Base-by-base conservation (phyloP, 345 rosid species). In the Ceriops tagal region DNA sequence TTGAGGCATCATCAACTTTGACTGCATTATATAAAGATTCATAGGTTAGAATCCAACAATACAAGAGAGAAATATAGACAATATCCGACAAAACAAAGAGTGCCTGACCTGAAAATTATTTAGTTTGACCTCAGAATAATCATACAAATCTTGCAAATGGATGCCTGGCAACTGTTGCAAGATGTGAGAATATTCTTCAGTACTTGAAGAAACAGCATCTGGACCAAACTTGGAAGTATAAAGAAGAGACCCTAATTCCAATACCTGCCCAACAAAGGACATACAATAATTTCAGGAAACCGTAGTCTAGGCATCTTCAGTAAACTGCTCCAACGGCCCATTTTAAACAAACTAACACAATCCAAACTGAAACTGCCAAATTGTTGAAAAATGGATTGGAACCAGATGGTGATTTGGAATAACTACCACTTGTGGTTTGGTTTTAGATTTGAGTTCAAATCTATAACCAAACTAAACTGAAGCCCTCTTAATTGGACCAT, bases 31-130 rank as follows among this genome's bases (percentile, higher is more conserved):
- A 73, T 30, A 43, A 58, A 69, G 32, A 24, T 68, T 73, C 67
- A 60, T 47, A 66, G 65, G 75, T 57, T 71, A 55, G 60, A 67
- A 37, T 53, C 46, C 28, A 69, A 62, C 53, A 51, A 26, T 27
- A 63, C 16, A 43, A 3, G 18, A 70, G 43, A 26, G 73, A 20
- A 35, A 18, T 39, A 39, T 43, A 35, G 18, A 61, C 27, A 46
- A 67, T 47, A 68, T 66, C 43, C 24, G 65, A 51, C 55, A 59
- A 71, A 35, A 43, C 65, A 56, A 18, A 47, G 64, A 62, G 70
- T 51, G 58, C 43, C 81, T 68, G 22, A 89, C 97, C 96, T 87
- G 88, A 75, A 82, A 69, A 75, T 86, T 84, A 67, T 70, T 57
- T 55, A 93, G 72, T 53, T 79, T 76, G 69, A 88, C 76, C 83